Percentiles rank a stretch among this genome's conserved stretches.
Conservation (phyloP, 768 basidiomycete genomes). For the Lepiota venenata region DNA sequence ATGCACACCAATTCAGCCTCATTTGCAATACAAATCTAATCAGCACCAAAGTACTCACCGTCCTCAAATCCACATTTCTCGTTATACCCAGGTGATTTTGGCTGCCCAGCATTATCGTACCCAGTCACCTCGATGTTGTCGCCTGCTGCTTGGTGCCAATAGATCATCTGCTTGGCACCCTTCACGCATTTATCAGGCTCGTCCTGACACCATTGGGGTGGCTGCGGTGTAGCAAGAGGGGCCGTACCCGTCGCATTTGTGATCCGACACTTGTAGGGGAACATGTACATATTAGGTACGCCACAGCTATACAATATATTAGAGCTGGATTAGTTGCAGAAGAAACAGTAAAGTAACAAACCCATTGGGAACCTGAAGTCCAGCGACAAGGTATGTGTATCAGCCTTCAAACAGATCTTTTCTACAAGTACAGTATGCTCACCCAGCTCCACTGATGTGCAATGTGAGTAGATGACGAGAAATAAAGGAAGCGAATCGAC, state of each 20-base stretch:
- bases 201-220: conserved; percentile 52
- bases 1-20: neutral
- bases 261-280: conserved; percentile 45
- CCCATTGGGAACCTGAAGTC: conserved; percentile 36
- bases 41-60: conserved; percentile 27
- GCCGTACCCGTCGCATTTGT: conserved; percentile 36
- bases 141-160: conserved; percentile 47
- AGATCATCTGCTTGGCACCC: conserved; percentile 54
- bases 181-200: conserved; percentile 36
- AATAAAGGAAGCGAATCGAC: conserved; percentile 16
- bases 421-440: conserved; percentile 15
- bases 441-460: conserved; percentile 50
- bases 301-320: conserved; percentile 36
- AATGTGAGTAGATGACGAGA: conserved; percentile 1
- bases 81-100: conserved; percentile 50
- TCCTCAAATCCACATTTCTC: conserved; percentile 43
- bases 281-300: conserved; percentile 49
- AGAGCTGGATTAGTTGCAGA: neutral
- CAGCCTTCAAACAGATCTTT: neutral
- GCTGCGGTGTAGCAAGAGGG: conserved; percentile 37
- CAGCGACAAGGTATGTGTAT: neutral
- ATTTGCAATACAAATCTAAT: neutral
- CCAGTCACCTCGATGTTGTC: conserved; percentile 47
- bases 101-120: conserved; percentile 30
- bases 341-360: conserved; percentile 15